phyloP scores from a whole-genome alignment of 176 grass and related monocot species.

The Triticum monococcum region DNA sequence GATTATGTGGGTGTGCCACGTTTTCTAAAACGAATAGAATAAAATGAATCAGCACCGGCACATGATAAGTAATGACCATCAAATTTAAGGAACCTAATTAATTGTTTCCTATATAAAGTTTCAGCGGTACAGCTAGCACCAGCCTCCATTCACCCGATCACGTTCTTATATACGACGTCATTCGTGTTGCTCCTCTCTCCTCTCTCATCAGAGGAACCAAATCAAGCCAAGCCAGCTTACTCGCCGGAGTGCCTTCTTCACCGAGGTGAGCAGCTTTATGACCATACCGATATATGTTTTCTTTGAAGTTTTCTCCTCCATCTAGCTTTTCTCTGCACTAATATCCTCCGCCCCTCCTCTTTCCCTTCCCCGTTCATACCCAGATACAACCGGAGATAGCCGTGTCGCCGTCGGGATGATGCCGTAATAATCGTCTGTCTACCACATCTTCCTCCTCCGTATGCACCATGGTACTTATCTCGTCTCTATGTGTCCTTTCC shows the following conservation, averaged over 20 bases:
- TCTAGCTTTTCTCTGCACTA: too few species aligned
- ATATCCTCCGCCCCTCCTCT: neutral
- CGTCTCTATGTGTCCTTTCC: neutral
- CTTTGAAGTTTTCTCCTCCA: neutral
- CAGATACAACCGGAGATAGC: neutral
- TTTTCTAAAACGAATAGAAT: too few species aligned
- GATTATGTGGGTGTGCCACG: too few species aligned
- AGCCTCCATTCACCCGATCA: too few species aligned
- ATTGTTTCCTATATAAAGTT: too few species aligned
- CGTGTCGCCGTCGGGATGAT: neutral
- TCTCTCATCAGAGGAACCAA: neutral
- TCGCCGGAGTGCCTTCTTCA: neutral
- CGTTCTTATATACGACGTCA: too few species aligned
- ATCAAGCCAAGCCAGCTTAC: neutral
- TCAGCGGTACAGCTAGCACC: too few species aligned
- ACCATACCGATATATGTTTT: neutral
- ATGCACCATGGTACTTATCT: neutral
- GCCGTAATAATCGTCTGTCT: neutral
- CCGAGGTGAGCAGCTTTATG: neutral
- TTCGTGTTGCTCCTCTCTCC: too few species aligned
- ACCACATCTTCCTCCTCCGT: neutral
- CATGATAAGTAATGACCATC: too few species aligned
- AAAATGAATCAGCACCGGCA: too few species aligned
- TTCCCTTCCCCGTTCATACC: neutral
- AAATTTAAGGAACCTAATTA: too few species aligned